Base-by-base conservation (phyloP, 306 rosid species). In the Abrus pulchellus region DNA sequence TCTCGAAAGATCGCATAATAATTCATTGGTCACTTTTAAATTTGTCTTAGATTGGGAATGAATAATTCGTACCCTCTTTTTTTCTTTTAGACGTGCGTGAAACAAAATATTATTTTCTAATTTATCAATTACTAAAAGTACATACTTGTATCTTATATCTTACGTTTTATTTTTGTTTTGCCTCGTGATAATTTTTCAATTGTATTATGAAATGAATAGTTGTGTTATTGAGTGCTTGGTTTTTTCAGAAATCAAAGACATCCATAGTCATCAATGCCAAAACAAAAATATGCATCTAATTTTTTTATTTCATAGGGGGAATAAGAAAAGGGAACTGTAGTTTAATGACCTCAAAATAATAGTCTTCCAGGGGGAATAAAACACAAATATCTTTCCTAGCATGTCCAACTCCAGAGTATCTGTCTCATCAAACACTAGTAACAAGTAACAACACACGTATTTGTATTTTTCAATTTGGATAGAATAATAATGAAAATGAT, bases 371-470 rank as follows among this genome's bases (percentile, higher is more conserved):
- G 34, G 13, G 3, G 2, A 14, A 52, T 14, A 36, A 7, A 1
- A 38, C 3, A 27, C 0, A 74, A 56, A 74, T 43, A 74, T 74
- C 68, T 57, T 30, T 57, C 60, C 20, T 38, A 57, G 72, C 70
- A 44, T 32, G 4, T 75, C 9, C n/a, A 48, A 49, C 7, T 75
- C 9, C n/a, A 48, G 61, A 49, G 72, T 45, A 38, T 33, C 28
- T 48, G 36, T 62, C 62, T 76, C 29, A 47, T 62, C 4, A 36
- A 67, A 66, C 2, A 36, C 40, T 36, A 4, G 40, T 36, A 2
- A 28, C 29, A 73, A 1, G n/a, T 14, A 32, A 38, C 44, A 7
- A 8, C 1, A 67, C 7, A 44, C 10, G 41, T 34, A 8, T 14
- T 34, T 3, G 1, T 12, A 32, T n/a, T 54, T 64, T 56, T 40